Percentiles rank a stretch among this genome's conserved stretches.
Conservation (phyloP, 2,329 filamentous ascomycete genomes). For the Microcera coccophila region DNA sequence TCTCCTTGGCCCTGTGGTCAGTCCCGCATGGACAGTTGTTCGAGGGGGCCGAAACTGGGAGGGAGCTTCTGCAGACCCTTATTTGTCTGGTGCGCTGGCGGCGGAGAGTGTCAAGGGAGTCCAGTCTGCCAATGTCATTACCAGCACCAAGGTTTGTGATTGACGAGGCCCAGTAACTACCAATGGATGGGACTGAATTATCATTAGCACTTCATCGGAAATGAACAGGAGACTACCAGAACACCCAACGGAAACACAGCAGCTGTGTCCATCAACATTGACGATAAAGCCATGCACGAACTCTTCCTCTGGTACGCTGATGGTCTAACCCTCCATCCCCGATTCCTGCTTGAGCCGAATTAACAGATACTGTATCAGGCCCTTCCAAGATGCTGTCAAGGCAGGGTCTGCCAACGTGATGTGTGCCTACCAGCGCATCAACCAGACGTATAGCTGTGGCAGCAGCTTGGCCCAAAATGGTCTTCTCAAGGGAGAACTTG, state of each 20-base stretch:
- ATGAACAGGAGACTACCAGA: constrained; percentile 35
- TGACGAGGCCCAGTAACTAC: neutral
- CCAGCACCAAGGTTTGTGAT: constrained; percentile 29
- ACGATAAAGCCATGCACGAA: constrained; percentile 59
- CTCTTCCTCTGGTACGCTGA: constrained; percentile 29
- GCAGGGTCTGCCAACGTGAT: constrained; percentile 37
- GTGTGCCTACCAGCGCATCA: constrained; percentile 45
- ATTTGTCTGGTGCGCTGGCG: constrained; percentile 56
- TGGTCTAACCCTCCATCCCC: neutral
- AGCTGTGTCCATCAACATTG: constrained; percentile 44
- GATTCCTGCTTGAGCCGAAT: neutral
- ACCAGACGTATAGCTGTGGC: constrained; percentile 48
- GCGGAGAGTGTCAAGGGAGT: constrained; percentile 32
- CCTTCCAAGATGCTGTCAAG: constrained; percentile 32
- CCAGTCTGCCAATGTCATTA: constrained; percentile 37
- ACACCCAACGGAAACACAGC: constrained; percentile 29
- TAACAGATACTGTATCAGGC: constrained; percentile 12
- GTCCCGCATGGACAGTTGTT: constrained; percentile 41
- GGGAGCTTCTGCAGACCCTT: constrained; percentile 60
- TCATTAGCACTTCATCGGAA: constrained; percentile 34
- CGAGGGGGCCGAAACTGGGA: constrained; percentile 66
- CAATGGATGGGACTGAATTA: neutral
- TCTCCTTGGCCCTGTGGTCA: constrained; percentile 47
- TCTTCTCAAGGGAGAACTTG: constrained; percentile 47
- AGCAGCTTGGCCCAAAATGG: constrained; percentile 47